Evolutionary conservation across 176 grass and related monocot species (phyloP).

Genomic region (Cenchrus purpureus): DNA sequence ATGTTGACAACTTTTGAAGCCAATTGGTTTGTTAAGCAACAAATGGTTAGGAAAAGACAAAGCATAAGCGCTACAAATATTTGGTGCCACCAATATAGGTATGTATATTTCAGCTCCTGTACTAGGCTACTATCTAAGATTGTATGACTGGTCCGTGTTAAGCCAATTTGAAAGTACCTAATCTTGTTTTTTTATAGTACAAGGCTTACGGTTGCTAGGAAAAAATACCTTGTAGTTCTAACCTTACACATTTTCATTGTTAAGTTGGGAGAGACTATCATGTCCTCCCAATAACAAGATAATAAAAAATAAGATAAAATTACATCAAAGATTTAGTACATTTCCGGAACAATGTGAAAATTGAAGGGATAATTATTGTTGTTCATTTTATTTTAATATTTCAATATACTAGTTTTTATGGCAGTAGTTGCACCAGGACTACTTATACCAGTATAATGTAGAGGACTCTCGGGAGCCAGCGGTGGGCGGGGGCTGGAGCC

Average conservation of each 20-base stretch:
- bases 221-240: background rate
- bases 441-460: background rate
- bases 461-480: background rate
- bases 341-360: background rate
- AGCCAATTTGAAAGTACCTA: background rate
- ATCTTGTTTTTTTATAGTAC: too few relatives aligned
- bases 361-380: background rate
- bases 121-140: background rate
- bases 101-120: background rate
- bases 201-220: background rate
- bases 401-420: background rate
- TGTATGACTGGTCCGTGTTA: background rate
- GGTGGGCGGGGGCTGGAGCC: too few relatives aligned
- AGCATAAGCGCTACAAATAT: background rate
- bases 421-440: background rate
- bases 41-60: background rate
- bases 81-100: background rate
- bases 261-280: background rate
- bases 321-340: background rate
- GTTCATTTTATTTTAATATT: background rate
- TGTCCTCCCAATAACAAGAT: background rate
- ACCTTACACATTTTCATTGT: background rate
- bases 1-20: background rate
- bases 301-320: conserved; percentile 14
- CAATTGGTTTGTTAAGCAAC: background rate